Conservation (phyloP, 768 basidiomycete species). For the Nidularia pulvinata region DNA sequence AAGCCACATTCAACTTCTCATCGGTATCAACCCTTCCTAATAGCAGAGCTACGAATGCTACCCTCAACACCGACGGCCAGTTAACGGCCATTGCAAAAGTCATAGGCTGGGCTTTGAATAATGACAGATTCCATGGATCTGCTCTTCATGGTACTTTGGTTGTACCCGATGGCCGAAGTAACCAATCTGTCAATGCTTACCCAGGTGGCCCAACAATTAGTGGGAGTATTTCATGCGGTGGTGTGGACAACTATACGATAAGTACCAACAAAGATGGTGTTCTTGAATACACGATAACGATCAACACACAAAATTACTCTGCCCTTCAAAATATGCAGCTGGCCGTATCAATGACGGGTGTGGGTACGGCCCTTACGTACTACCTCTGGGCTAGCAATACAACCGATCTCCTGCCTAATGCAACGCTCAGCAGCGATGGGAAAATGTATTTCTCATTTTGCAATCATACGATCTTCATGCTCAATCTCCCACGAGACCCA, state of each 20-base stretch:
- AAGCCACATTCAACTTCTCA: conserved; percentile 2
- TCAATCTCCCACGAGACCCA: background rate
- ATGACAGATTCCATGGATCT: conserved; percentile 5
- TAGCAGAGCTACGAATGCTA: background rate
- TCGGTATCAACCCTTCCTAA: conserved; percentile 4
- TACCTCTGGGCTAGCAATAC: conserved; percentile 10
- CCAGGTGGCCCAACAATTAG: conserved; percentile 6
- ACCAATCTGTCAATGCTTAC: conserved; percentile 1
- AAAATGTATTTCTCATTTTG: conserved; percentile 9
- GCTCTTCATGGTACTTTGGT: conserved; percentile 8
- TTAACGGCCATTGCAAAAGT: conserved; percentile 8
- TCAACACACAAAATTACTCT: background rate
- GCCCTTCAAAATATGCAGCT: conserved; percentile 1
- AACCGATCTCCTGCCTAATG: conserved; percentile 7
- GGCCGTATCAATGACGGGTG: background rate
- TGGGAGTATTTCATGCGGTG: conserved; percentile 6
- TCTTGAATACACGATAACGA: background rate
- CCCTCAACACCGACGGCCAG: conserved; percentile 7
- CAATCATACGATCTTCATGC: conserved; percentile 7
- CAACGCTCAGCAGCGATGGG: conserved; percentile 7
- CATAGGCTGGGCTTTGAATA: conserved; percentile 7
- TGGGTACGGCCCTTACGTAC: conserved; percentile 3
- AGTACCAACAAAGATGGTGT: background rate
- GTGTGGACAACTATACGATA: conserved; percentile 4
- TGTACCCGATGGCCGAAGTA: conserved; percentile 6